Base-by-base conservation (phyloP, 306 rosid genomes). In the Gastrolobium villosum region DNA sequence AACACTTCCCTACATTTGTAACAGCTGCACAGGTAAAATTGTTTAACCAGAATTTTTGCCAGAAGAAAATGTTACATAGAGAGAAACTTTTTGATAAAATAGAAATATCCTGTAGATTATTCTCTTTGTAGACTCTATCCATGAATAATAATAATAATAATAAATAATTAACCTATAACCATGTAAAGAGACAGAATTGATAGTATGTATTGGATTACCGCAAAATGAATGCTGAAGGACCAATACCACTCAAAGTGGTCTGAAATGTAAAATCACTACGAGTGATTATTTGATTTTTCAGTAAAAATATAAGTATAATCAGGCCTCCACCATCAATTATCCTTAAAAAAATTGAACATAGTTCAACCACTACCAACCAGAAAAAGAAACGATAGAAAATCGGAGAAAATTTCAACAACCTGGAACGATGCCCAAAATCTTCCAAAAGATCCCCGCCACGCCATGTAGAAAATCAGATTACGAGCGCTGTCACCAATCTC, bases 331-430 rank as follows among this genome's bases (percentile, higher is more conserved):
- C n/a, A 5, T 64, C 48, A 26, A 40, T 28, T 55, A 40, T 7
- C 78, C 56, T 41, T 69, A 7, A 67, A 26, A 31, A 48, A 44
- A 56, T 0, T 14, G 6, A 20, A 54, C 9, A 70, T 13, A 20
- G 69, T 13, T 34, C 4, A 3, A 4, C 31, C 39, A 10, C 46
- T 10, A 1, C 32, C 39, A 11, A 72, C 48, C 57, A 4, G 65
- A 67, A 55, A 55, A 65, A 13, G 10, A 78, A 45, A 44, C 10
- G n/a, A 41, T 7, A 66, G 48, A 50, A 79, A 68, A 31, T n/a
- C 4, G 30, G 30, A 66, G 57, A 76, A 77, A 31, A 57, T 3
- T 81, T 65, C n/a, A 77, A 34, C 26, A 78, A 86, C 89, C 86
- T 65, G 81, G 50, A 66, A 30, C 35, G 26, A 28, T 0, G 71